Percentiles rank a stretch among this genome's conserved stretches.
Evolutionary conservation across 306 rosid genomes (phyloP).

Genomic region (Neltuma alba): DNA sequence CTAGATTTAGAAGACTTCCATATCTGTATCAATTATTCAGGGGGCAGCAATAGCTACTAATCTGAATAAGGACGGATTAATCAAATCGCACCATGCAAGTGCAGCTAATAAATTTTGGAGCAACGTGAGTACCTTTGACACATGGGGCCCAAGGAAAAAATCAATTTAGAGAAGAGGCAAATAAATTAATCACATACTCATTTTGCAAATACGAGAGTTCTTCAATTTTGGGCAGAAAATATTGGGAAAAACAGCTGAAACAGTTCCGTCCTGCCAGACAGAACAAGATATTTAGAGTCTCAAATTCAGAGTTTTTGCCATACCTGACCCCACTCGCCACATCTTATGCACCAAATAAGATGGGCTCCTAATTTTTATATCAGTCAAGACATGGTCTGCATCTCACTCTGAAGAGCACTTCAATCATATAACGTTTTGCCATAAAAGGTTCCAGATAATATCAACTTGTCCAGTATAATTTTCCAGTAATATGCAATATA

Average conservation of each 20-base stretch:
- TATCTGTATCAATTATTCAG: slow-evolving; percentile 4
- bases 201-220: background rate
- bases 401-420: background rate
- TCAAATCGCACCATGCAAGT: background rate
- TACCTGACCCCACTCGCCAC: background rate
- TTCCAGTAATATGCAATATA: background rate
- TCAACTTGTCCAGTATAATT: background rate
- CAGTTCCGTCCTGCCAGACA: background rate
- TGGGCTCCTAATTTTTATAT: background rate
- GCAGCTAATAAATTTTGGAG: background rate
- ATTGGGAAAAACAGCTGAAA: background rate
- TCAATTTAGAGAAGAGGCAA: background rate
- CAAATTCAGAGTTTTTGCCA: no score
- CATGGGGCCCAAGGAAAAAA: background rate
- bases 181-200: background rate
- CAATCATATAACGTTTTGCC: background rate
- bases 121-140: background rate
- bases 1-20: slow-evolving; percentile 3
- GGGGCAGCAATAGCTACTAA: background rate
- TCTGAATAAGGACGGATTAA: background rate
- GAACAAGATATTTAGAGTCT: background rate
- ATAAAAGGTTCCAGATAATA: background rate
- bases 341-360: background rate
- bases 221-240: background rate
- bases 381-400: background rate